phyloP scores from a whole-genome alignment of 495 filamentous ascomycete genomes.

The Evernia prunastri region DNA sequence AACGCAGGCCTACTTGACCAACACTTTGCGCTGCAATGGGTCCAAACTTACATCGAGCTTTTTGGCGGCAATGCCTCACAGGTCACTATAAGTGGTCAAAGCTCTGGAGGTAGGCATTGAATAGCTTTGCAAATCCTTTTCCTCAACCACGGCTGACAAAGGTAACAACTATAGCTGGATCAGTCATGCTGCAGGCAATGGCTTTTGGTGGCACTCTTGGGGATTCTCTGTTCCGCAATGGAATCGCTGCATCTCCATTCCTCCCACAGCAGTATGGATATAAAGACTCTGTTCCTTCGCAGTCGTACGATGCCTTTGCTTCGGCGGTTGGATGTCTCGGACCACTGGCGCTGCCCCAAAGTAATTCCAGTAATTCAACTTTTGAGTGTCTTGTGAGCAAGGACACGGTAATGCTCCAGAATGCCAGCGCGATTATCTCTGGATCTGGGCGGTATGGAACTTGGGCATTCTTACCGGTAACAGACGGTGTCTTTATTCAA shows the following conservation, averaged over 20 bases:
- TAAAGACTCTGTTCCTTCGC: constrained; percentile 44
- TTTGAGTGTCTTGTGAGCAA: constrained; percentile 50
- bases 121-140: not conserved
- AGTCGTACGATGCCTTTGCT: constrained; percentile 52
- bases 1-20: constrained; percentile 47
- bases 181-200: constrained; percentile 47
- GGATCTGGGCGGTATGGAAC: constrained; percentile 40
- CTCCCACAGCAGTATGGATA: constrained; percentile 46
- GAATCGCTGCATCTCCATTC: constrained; percentile 48
- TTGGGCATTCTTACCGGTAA: constrained; percentile 59
- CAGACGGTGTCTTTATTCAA: constrained; percentile 52
- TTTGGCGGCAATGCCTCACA: constrained; percentile 46
- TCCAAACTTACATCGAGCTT: constrained; percentile 44
- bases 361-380: constrained; percentile 32
- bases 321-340: constrained; percentile 44
- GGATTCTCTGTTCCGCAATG: constrained; percentile 35
- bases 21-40: constrained; percentile 48
- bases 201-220: constrained; percentile 44
- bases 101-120: constrained; percentile 39
- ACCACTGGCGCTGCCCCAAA: constrained; percentile 18
- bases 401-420: constrained; percentile 48
- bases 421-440: constrained; percentile 48
- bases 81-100: constrained; percentile 49
- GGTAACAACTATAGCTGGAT: constrained; percentile 25
- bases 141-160: not conserved